These are phyloP conservation scores for Strombidium stylifer DNA, from an alignment of 73 alveolate genomes.

Conservation along the genomic window DNA sequence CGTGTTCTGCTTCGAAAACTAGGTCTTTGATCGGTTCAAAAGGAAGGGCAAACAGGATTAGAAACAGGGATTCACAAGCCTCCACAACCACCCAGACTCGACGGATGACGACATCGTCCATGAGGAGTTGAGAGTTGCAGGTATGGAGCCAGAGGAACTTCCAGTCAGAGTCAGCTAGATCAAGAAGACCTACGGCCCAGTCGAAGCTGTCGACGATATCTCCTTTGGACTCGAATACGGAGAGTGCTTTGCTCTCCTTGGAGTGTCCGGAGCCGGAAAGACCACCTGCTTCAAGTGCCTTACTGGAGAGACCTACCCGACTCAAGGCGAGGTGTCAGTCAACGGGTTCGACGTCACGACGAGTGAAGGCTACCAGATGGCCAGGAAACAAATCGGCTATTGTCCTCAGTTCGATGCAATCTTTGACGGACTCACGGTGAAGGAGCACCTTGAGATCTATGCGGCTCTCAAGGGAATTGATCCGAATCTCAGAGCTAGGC, in stretches of 20 bases:
- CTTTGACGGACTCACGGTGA: slow-evolving; percentile 72
- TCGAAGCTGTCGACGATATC: slow-evolving; percentile 84
- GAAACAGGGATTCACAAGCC: too few relatives aligned
- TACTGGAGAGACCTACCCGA: slow-evolving; percentile 55
- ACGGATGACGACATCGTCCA: slow-evolving; percentile 51
- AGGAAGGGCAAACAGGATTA: too few relatives aligned
- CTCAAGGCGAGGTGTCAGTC: slow-evolving; percentile 61
- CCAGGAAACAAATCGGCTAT: slow-evolving; percentile 60
- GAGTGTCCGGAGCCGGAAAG: slow-evolving; percentile 90
- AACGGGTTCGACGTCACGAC: slow-evolving; percentile 58
- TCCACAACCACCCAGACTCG: slow-evolving; percentile 3
- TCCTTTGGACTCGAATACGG: slow-evolving; percentile 81
- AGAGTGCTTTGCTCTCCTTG: slow-evolving; percentile 80
- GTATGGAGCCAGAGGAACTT: slow-evolving; percentile 43
- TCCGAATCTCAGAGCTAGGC: slow-evolving; percentile 2
- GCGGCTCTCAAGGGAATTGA: slow-evolving; percentile 53
- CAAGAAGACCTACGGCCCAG: slow-evolving; percentile 53
- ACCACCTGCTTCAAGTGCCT: slow-evolving; percentile 72
- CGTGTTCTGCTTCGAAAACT: slow-evolving; percentile 10
- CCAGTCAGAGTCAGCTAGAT: slow-evolving; percentile 54
- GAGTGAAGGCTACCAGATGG: slow-evolving; percentile 41
- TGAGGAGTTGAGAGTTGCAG: slow-evolving; percentile 21
- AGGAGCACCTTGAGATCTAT: slow-evolving; percentile 79
- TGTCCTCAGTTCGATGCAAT: slow-evolving; percentile 89
- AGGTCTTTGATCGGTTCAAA: not conserved